Evolutionary conservation across 2,329 filamentous ascomycete genomes (phyloP).

Genomic region (Diplodia corticola): DNA sequence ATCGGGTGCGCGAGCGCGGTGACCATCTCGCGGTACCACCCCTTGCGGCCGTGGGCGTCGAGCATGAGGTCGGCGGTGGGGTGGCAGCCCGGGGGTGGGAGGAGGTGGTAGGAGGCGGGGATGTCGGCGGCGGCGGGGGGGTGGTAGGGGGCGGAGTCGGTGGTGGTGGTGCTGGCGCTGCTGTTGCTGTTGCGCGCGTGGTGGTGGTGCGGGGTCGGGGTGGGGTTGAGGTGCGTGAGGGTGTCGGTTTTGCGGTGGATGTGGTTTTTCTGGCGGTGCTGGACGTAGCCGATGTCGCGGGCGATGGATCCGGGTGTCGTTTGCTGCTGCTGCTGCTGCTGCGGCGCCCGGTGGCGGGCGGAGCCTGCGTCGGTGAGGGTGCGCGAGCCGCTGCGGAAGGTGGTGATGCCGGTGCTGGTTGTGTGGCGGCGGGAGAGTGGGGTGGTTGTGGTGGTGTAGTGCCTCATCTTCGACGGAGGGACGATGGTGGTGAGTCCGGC

Average conservation of each 20-base stretch:
- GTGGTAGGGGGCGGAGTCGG: too few species aligned
- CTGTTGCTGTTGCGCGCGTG: too few species aligned
- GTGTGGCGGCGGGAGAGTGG: neutral
- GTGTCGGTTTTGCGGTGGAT: neutral
- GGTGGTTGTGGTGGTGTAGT: neutral
- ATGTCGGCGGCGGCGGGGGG: neutral
- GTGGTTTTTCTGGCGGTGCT: neutral
- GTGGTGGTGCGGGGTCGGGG: neutral
- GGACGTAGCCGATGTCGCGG: too few species aligned
- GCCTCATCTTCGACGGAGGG: neutral
- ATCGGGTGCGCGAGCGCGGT: constrained; percentile 48
- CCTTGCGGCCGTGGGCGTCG: constrained; percentile 32
- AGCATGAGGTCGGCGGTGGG: constrained; percentile 27
- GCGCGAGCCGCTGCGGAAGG: neutral
- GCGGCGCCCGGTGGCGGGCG: neutral
- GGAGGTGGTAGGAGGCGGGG: neutral
- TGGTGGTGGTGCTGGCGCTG: too few species aligned
- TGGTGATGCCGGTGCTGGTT: neutral
- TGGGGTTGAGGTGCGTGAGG: neutral
- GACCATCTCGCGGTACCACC: constrained; percentile 33
- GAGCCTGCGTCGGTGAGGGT: neutral
- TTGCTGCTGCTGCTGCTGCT: neutral
- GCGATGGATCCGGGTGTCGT: too few species aligned
- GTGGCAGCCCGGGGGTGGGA: neutral
- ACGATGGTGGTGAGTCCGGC: neutral